Evolutionary conservation across 2,329 filamentous ascomycete genomes (phyloP).

Genomic region (Xylariaceae sp.): DNA sequence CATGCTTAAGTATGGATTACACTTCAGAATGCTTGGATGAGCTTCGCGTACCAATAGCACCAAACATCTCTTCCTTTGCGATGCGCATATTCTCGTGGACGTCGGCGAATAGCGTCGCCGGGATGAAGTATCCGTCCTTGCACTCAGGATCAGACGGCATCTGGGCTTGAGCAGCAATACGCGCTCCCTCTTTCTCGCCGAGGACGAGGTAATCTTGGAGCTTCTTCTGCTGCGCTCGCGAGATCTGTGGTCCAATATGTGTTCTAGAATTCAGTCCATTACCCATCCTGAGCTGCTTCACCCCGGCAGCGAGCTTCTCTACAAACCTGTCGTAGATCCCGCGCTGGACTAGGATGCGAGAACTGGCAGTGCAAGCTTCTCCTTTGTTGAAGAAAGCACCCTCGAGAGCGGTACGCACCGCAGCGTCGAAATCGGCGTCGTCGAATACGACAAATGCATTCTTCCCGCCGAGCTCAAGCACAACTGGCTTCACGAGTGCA

Average conservation of each 20-base stretch:
- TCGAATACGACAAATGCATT: slow-evolving; percentile 78
- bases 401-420: slow-evolving; percentile 76
- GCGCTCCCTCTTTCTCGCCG: slow-evolving; percentile 63
- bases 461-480: slow-evolving; percentile 79
- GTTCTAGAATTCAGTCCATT: slow-evolving; percentile 78
- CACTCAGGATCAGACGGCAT: slow-evolving; percentile 65
- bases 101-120: slow-evolving; percentile 86
- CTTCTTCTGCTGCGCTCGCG: slow-evolving; percentile 81
- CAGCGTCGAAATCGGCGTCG: slow-evolving; percentile 75
- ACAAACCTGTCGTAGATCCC: slow-evolving; percentile 85
- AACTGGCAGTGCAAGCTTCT: slow-evolving; percentile 73
- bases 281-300: slow-evolving; percentile 72
- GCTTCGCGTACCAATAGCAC: slow-evolving; percentile 47
- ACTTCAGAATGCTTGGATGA: slow-evolving; percentile 36
- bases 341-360: slow-evolving; percentile 83
- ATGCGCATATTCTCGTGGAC: slow-evolving; percentile 85
- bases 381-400: slow-evolving; percentile 69
- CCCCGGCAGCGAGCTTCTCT: slow-evolving; percentile 62
- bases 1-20: slow-evolving; percentile 77
- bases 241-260: slow-evolving; percentile 85
- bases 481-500: slow-evolving; percentile 80
- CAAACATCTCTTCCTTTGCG: slow-evolving; percentile 88
- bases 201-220: slow-evolving; percentile 81
- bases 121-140: slow-evolving; percentile 80
- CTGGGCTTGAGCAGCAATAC: slow-evolving; percentile 63